phyloP scores from a whole-genome alignment of 2,329 filamentous ascomycete genomes.

The Arthrobotrys sinensis region DNA sequence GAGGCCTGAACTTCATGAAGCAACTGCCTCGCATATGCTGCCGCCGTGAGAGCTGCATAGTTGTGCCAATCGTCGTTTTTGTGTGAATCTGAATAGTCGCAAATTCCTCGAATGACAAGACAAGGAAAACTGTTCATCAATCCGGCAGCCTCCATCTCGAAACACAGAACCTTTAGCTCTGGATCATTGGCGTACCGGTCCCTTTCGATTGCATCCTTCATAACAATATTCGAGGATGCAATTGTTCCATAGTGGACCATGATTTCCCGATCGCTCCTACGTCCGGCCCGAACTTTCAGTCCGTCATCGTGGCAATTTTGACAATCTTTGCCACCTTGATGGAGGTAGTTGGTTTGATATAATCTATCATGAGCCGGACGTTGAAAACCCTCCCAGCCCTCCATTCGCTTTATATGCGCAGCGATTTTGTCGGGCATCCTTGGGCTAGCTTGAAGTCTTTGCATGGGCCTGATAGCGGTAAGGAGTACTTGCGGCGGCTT shows the following conservation, averaged over 20 bases:
- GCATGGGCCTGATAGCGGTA: neutral
- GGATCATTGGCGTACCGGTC: constrained; percentile 13
- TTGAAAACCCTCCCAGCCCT: constrained; percentile 1
- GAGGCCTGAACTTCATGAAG: neutral
- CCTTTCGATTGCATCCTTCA: constrained; percentile 30
- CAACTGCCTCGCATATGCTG: constrained; percentile 11
- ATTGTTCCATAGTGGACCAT: constrained; percentile 37
- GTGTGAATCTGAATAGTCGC: constrained; percentile 28
- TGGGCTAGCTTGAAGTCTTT: neutral
- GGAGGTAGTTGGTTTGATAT: too few species aligned
- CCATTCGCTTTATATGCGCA: constrained; percentile 40
- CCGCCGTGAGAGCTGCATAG: constrained; percentile 20
- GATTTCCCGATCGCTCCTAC: neutral
- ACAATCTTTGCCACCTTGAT: neutral
- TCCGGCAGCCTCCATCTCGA: constrained; percentile 19
- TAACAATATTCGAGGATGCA: constrained; percentile 24
- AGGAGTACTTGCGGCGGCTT: neutral
- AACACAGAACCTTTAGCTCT: constrained; percentile 61
- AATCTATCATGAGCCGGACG: constrained; percentile 1
- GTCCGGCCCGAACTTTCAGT: neutral
- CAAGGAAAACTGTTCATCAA: neutral
- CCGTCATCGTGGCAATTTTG: neutral
- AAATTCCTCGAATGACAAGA: constrained; percentile 23
- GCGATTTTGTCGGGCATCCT: constrained; percentile 23
- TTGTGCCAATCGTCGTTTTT: constrained; percentile 22